phyloP scores from a whole-genome alignment of 177 flowering plant genomes.

The Vitis hybrid region DNA sequence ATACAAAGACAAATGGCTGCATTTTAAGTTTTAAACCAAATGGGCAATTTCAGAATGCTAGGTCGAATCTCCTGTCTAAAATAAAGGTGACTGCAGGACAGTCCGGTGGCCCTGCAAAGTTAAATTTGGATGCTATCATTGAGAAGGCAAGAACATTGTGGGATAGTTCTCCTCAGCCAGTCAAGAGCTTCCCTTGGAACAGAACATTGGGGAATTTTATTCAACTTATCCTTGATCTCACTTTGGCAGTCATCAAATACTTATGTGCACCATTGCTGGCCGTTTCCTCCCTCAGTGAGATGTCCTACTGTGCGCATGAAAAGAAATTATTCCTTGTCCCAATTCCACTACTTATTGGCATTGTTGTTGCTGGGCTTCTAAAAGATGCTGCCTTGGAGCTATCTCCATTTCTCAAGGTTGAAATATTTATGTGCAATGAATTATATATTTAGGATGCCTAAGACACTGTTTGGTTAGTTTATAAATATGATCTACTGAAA shows the following conservation, averaged over 20 bases:
- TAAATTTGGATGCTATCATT: slow-evolving; percentile 36
- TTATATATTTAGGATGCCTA: not conserved
- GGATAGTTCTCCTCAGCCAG: slow-evolving; percentile 71
- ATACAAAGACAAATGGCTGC: slow-evolving; percentile 1
- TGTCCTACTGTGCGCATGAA: slow-evolving; percentile 89
- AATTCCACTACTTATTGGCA: slow-evolving; percentile 63
- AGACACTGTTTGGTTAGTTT: not conserved
- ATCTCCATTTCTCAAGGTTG: slow-evolving; percentile 70
- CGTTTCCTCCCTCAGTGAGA: slow-evolving; percentile 77
- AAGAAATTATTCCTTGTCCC: slow-evolving; percentile 65
- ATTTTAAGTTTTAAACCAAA: slow-evolving; percentile 17
- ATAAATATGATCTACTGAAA: not conserved
- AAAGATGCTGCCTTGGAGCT: slow-evolving; percentile 51
- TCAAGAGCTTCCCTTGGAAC: slow-evolving; percentile 83
- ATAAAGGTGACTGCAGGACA: slow-evolving; percentile 54
- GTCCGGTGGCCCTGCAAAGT: slow-evolving; percentile 48
- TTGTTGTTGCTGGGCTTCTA: slow-evolving; percentile 61
- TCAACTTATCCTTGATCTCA: slow-evolving; percentile 58
- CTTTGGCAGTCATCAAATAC: slow-evolving; percentile 55
- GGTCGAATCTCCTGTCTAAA: slow-evolving; percentile 27
- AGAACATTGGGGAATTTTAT: slow-evolving; percentile 51
- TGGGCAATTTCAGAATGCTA: slow-evolving; percentile 17
- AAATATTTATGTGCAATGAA: not conserved
- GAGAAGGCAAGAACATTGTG: slow-evolving; percentile 45
- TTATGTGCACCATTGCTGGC: slow-evolving; percentile 62